phyloP scores from a whole-genome alignment of 2,329 filamentous ascomycete genomes.

The Fusarium nematophilum region DNA sequence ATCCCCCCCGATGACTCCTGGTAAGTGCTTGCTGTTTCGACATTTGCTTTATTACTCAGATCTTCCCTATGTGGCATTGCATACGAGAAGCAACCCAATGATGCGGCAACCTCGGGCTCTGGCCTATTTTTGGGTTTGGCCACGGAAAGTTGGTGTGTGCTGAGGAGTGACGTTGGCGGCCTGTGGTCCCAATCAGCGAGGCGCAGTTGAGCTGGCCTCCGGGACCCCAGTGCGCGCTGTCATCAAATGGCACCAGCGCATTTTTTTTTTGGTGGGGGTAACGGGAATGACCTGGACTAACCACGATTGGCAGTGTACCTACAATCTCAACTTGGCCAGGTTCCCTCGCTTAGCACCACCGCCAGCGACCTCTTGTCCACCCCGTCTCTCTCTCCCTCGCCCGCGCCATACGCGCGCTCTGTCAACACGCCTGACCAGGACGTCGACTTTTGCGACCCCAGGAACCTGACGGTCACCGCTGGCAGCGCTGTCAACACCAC shows the following conservation, averaged over 20 bases:
- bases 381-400: slow-evolving; percentile 88
- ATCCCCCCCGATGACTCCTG: slow-evolving; percentile 90
- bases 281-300: slow-evolving; percentile 49
- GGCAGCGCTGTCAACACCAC: slow-evolving; percentile 60
- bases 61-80: slow-evolving; percentile 10
- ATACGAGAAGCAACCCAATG: slow-evolving; percentile 20
- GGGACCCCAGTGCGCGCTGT: slow-evolving; percentile 30
- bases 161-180: slow-evolving; percentile 29
- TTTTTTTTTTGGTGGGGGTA: slow-evolving; percentile 35
- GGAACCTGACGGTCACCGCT: slow-evolving; percentile 81
- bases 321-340: slow-evolving; percentile 57
- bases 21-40: slow-evolving; percentile 64
- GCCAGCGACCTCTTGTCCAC: slow-evolving; percentile 79
- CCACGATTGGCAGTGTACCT: slow-evolving; percentile 59
- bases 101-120: slow-evolving; percentile 23
- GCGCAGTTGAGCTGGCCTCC: slow-evolving; percentile 21
- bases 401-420: slow-evolving; percentile 80
- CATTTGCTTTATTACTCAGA: slow-evolving; percentile 1
- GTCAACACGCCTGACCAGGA: slow-evolving; percentile 73
- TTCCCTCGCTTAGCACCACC: slow-evolving; percentile 71
- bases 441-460: slow-evolving; percentile 90
- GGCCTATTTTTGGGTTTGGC: slow-evolving; percentile 36
- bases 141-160: slow-evolving; percentile 20
- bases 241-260: slow-evolving; percentile 11
- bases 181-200: slow-evolving; percentile 33